These are phyloP conservation scores for Cladosporium halotolerans DNA, from an alignment of 2,329 filamentous ascomycete genomes.

Conservation along the genomic window DNA sequence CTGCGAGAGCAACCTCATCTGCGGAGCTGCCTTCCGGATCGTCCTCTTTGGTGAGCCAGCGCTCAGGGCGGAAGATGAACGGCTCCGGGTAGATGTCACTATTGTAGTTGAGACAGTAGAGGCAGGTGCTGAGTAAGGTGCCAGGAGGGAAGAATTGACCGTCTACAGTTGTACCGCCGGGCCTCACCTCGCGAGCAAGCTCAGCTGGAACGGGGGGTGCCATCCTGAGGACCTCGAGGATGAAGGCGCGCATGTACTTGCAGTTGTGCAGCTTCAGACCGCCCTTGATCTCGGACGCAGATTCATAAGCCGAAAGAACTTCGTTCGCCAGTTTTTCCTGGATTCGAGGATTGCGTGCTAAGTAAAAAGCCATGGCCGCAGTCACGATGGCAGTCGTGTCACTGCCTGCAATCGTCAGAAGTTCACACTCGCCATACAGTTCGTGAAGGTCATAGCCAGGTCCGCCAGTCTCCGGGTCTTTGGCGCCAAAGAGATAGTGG, in stretches of 20 bases:
- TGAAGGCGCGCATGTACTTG: slow-evolving; percentile 37
- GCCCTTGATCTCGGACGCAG: slow-evolving; percentile 22
- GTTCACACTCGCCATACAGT: slow-evolving; percentile 17
- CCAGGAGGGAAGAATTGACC: slow-evolving; percentile 24
- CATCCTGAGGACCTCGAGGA: slow-evolving; percentile 41
- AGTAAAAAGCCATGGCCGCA: slow-evolving; percentile 29
- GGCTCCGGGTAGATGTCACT: slow-evolving; percentile 26
- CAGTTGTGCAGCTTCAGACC: slow-evolving; percentile 28
- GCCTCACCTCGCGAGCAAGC: slow-evolving; percentile 26
- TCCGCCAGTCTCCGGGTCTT: slow-evolving; percentile 19
- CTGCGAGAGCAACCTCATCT: slow-evolving; percentile 37
- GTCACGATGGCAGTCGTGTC: slow-evolving; percentile 28
- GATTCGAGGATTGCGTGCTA: slow-evolving; percentile 22
- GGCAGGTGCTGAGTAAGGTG: slow-evolving; percentile 25
- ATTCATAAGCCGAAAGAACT: slow-evolving; percentile 29
- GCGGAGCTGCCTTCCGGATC: slow-evolving; percentile 1
- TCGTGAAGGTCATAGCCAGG: slow-evolving; percentile 15
- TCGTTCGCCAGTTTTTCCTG: slow-evolving; percentile 26
- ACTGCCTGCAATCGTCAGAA: slow-evolving; percentile 19
- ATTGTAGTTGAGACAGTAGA: slow-evolving; percentile 28
- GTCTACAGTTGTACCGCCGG: slow-evolving; percentile 25
- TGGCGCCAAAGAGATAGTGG: slow-evolving; percentile 20
- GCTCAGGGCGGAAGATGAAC: slow-evolving; percentile 26
- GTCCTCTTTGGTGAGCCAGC: slow-evolving; percentile 22
- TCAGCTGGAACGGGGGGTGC: slow-evolving; percentile 35